A percentile compares a stretch with the other conserved stretches of the same genome.
Conservation (phyloP, 805 yeast species). For the Lachancea nothofagi region DNA sequence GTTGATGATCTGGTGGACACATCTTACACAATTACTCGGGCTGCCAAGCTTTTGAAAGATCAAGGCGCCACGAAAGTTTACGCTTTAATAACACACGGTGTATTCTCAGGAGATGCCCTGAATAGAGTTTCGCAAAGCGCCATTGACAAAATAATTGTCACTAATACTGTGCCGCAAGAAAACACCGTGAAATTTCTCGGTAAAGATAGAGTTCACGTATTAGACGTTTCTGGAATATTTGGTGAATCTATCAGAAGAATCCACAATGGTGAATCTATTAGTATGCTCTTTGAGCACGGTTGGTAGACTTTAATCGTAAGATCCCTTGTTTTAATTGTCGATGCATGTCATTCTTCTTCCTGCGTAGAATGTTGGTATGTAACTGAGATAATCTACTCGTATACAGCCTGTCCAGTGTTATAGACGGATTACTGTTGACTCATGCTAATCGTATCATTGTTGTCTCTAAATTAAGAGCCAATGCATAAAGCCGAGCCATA, state of each 20-base stretch:
- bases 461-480: no score
- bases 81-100: constrained; percentile 88
- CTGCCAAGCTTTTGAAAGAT: constrained; percentile 85
- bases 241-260: constrained; percentile 95
- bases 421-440: no score
- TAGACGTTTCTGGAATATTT: constrained; percentile 82
- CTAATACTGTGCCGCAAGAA: constrained; percentile 87
- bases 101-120: constrained; percentile 88
- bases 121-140: constrained; percentile 58
- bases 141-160: constrained; percentile 80
- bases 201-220: constrained; percentile 57
- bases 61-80: constrained; percentile 86
- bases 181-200: constrained; percentile 50
- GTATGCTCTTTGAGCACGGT: constrained; percentile 85
- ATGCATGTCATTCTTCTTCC: background rate
- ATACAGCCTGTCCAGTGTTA: background rate
- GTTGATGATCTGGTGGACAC: constrained; percentile 95
- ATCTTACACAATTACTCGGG: constrained; percentile 83
- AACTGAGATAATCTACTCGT: background rate
- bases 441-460: no score
- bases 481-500: no score
- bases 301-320: constrained; percentile 23
- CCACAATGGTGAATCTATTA: constrained; percentile 94
- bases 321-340: background rate
- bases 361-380: background rate